These are phyloP conservation scores for Parachaetomium inaequale DNA, from an alignment of 495 filamentous ascomycete genomes.

Conservation along the genomic window DNA sequence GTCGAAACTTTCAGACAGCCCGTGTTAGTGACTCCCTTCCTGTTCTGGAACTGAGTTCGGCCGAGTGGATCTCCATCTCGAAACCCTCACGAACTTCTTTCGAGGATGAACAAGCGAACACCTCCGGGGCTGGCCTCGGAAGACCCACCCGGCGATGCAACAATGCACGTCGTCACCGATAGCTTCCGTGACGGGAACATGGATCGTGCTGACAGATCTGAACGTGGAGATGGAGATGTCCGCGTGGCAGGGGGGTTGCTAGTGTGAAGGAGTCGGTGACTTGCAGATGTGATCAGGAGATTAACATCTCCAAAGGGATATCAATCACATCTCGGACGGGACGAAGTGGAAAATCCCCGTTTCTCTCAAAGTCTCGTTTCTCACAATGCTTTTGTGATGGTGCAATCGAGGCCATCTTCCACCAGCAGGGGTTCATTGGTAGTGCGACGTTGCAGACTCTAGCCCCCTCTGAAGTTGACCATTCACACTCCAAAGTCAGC, in stretches of 20 bases:
- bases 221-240: constrained; percentile 12
- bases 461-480: background rate
- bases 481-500: constrained; percentile 9
- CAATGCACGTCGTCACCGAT: constrained; percentile 23
- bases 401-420: constrained; percentile 5
- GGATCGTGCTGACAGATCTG: constrained; percentile 13
- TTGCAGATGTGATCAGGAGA: constrained; percentile 15
- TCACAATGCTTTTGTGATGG: constrained; percentile 13
- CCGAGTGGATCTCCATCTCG: background rate
- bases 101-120: constrained; percentile 8
- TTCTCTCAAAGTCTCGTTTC: background rate
- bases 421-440: background rate
- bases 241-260: background rate
- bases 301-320: background rate
- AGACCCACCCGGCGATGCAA: constrained; percentile 8
- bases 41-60: background rate
- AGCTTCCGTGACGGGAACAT: constrained; percentile 24
- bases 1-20: background rate
- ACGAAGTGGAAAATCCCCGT: background rate
- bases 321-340: constrained; percentile 1
- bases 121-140: background rate
- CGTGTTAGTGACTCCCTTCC: constrained; percentile 8
- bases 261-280: background rate
- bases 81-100: background rate
- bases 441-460: constrained; percentile 9